A percentile compares a stretch with the other conserved stretches of the same genome.
phyloP scores from a whole-genome alignment of 208 protist genomes.

The Zelonia costaricensis region DNA sequence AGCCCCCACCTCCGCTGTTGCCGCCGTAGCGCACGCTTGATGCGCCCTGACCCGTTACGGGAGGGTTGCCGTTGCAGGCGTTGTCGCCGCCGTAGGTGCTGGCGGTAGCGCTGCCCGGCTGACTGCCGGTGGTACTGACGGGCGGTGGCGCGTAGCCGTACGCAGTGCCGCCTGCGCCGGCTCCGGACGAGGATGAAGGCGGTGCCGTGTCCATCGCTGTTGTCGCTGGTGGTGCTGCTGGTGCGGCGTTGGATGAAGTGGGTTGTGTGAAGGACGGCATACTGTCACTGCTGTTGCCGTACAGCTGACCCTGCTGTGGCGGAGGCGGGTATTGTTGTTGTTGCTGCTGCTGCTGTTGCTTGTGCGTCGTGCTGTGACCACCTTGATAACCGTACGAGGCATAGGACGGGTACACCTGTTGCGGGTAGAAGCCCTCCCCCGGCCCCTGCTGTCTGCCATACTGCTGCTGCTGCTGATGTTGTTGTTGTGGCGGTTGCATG shows the following conservation, averaged over 20 bases:
- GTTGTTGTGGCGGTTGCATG: neutral
- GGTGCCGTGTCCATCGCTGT: neutral
- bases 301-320: constrained; percentile 1
- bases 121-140: neutral
- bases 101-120: constrained; percentile 2
- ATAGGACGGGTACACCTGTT: too few relatives aligned
- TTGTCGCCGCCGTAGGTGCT: constrained; percentile 6
- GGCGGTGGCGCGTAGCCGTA: neutral
- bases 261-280: too few relatives aligned
- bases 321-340: neutral
- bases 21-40: too few relatives aligned
- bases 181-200: neutral
- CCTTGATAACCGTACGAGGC: constrained; percentile 2
- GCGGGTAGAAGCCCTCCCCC: too few relatives aligned
- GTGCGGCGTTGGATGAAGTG: constrained; percentile 2
- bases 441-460: constrained; percentile 12
- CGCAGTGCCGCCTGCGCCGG: neutral
- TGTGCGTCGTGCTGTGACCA: neutral
- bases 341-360: neutral
- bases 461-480: constrained; percentile 17
- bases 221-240: constrained; percentile 1
- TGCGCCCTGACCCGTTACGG: too few relatives aligned
- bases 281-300: constrained; percentile 8
- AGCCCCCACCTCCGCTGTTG: constrained; percentile 8
- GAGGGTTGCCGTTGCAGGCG: neutral